Evolutionary conservation across 352 stramenopile genomes (phyloP).

Genomic region (Globisporangium apiculatum): DNA sequence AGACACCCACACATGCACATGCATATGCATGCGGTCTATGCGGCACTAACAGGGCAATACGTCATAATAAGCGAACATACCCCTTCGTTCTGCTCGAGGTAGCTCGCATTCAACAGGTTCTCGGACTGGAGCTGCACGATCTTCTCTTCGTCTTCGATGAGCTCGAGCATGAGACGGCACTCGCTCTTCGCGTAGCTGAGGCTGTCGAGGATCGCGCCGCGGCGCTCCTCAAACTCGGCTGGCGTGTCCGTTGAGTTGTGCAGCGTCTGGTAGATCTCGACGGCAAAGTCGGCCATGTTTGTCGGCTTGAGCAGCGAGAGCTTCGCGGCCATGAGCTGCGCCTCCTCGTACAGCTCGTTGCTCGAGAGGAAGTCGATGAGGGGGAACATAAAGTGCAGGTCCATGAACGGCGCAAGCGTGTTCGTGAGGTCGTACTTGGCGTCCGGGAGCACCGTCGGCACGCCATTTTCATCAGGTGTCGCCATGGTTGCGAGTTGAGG

Average conservation of each 20-base stretch:
- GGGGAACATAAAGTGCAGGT: slow-evolving; percentile 97
- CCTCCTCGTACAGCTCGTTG: slow-evolving; percentile 90
- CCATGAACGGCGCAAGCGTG: slow-evolving; percentile 91
- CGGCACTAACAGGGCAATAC: too few relatives aligned
- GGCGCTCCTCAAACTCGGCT: slow-evolving; percentile 78
- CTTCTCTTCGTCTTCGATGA: slow-evolving; percentile 84
- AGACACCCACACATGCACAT: too few relatives aligned
- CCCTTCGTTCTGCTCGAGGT: slow-evolving; percentile 77
- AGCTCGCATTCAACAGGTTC: slow-evolving; percentile 68
- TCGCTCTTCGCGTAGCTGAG: slow-evolving; percentile 71
- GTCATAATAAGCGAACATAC: slow-evolving; percentile 24
- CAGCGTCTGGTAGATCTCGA: slow-evolving; percentile 93
- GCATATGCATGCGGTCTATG: too few relatives aligned
- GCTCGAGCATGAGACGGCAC: slow-evolving; percentile 66
- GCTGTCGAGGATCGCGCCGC: slow-evolving; percentile 64
- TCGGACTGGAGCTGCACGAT: slow-evolving; percentile 82
- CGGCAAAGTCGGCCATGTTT: slow-evolving; percentile 96
- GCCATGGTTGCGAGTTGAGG: slow-evolving; percentile 18
- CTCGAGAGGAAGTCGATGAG: slow-evolving; percentile 93
- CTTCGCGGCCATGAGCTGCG: slow-evolving; percentile 86
- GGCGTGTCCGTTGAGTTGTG: slow-evolving; percentile 75
- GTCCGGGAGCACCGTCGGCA: slow-evolving; percentile 38
- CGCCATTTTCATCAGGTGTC: slow-evolving; percentile 34
- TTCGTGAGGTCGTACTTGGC: slow-evolving; percentile 93
- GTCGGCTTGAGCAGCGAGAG: slow-evolving; percentile 91